Base-by-base conservation (phyloP, 129 eudicot species). In the Flaveria trinervia region DNA sequence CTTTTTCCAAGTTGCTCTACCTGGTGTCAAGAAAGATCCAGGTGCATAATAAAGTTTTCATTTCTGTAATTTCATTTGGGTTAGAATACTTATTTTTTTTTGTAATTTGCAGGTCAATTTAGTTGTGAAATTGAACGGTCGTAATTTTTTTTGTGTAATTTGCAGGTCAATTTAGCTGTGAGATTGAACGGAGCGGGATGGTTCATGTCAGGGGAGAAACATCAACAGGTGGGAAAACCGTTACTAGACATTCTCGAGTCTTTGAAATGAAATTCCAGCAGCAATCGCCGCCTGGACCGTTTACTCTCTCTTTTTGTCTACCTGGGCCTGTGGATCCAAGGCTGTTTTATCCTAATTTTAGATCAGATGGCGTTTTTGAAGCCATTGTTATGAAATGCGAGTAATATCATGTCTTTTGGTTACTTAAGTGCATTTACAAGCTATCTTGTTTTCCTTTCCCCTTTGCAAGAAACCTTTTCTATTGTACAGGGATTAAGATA, bases 291-390 rank as follows among this genome's bases (percentile, higher is more conserved):
- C 88, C 96, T 52, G 98, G 98, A 59, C 96, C 89, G 22, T 94
- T 94, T 81, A 76, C 84, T 22, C 71, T 94, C 2, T 81, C 85
- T 25, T 93, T 90, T 84, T 79, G 73, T 68, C 88, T 94, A 45
- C 97, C 98, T 2, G 98, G 97, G 62, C 90, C 92, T 8, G 96
- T 94, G 41, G 97, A 94, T 84, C 97, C 98, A 13, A 83, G 92
- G 87, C 79, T 91, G 61, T 91, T 87, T 78, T 84, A 78, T 44
- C 91, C 90, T 13, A 84, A 73, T 60, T 94, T 94, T 75, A 83
- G 96, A 77, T 85, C 97, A 20, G 92, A 93, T 83, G 97, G 96
- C 70, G 87, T 93, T 48, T 87, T 93, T 50, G 98, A 93, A 87
- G 98, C 88, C 56, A 84, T 88, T 72, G 88, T 90, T 13, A 72